Base-by-base conservation (phyloP, 106 monocot species). In the Allium sativum region DNA sequence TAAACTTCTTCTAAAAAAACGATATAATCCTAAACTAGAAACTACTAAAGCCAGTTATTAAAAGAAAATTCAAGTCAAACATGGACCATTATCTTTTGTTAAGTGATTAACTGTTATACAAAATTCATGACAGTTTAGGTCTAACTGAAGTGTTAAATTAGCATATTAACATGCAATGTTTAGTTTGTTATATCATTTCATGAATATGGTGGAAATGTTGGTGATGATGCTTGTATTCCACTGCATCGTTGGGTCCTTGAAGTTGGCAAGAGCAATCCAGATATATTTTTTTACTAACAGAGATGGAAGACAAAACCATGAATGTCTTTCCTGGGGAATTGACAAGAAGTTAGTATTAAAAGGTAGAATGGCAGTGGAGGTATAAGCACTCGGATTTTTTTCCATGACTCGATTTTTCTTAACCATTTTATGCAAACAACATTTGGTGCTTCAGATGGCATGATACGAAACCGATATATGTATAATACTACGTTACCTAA, bases 181-280 rank as follows among this genome's bases (percentile, higher is more conserved):
- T 74, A 96, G 96, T 90, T 87, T 62, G 90, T 96, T 22, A 96
- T 96, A 87, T 96, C 96, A 51, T 96, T 96, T 77, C 90, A 96
- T 84, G 90, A 96, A 78, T 91, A 90, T 72, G 96, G 96, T 67
- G 87, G 91, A 51, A 96, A 96, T 73, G 84, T 84, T 65, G 90
- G 96, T 45, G 96, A 96, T 69, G 90, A 91, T 68, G 82, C 84
- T 1, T 70, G 55, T 47, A 91, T 96, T 65, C 87, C 91, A 72
- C 56, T 96, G 20, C 96, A 90, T 59, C 73, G 74, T 48, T 96
- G 96, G 96, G 84, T 82, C 9, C 59, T 59, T 62, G 91, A 96
- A 69, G 91, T 96, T 48, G 87, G 96, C 40, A 77, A 76, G 73
- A 71, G 69, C 59, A 91, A 91, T 74, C 87, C 84, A 55, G 84